Percentiles rank a stretch among this genome's conserved stretches.
Evolutionary conservation across 768 basidiomycete genomes (phyloP).

Genomic region (Termitomyces sp.): DNA sequence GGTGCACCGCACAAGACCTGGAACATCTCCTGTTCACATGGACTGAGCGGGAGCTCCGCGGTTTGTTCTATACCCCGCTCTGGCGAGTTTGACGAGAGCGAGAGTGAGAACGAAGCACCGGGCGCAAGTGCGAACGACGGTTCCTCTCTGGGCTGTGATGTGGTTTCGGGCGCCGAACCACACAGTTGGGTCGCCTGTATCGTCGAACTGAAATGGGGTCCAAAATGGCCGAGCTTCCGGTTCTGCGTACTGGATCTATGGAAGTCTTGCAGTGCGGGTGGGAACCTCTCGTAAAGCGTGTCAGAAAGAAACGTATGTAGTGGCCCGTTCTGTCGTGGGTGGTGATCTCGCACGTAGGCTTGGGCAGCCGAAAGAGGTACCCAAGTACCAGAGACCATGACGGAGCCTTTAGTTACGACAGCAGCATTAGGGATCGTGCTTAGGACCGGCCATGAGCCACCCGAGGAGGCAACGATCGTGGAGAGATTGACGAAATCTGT

Average conservation of each 20-base stretch:
- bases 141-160: neutral
- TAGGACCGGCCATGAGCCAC: conserved; percentile 30
- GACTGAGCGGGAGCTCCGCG: conserved; percentile 54
- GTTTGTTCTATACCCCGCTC: conserved; percentile 2
- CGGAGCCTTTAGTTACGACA: conserved; percentile 45
- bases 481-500: conserved; percentile 75
- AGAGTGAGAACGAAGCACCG: conserved; percentile 7
- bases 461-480: conserved; percentile 43
- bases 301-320: conserved; percentile 59
- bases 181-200: conserved; percentile 31
- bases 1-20: conserved; percentile 53
- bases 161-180: conserved; percentile 5
- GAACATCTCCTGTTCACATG: conserved; percentile 69
- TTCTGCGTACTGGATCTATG: conserved; percentile 40
- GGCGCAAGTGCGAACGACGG: neutral
- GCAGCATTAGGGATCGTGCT: conserved; percentile 40
- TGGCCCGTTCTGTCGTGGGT: conserved; percentile 23
- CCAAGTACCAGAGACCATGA: conserved; percentile 59
- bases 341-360: conserved; percentile 45
- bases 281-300: conserved; percentile 56
- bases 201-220: conserved; percentile 54
- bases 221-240: conserved; percentile 54
- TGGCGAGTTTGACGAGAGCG: conserved; percentile 5
- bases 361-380: conserved; percentile 57
- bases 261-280: conserved; percentile 53